Base-by-base conservation (phyloP, 805 yeast species). In the Peterozyma toletana region DNA sequence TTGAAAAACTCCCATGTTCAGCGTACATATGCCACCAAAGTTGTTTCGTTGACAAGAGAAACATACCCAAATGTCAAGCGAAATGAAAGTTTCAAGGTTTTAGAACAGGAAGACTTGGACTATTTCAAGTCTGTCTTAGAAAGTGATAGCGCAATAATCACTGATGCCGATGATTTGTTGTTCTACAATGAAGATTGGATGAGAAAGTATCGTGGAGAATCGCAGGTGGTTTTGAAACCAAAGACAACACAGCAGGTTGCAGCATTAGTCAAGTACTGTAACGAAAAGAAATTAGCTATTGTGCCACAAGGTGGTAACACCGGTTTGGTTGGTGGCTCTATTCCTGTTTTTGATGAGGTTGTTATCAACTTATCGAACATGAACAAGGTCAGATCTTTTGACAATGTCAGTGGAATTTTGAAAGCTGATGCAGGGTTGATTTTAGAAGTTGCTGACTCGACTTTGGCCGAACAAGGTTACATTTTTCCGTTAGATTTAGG, bases 251-350 rank as follows among this genome's bases (percentile, higher is more conserved):
- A 83, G 49, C 90, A 90, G 61, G 82, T 91, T 14, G 72, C 90
- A 2, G 57, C 78, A 53, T 86, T 91, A 49, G 58, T 91, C 57
- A 79, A 78, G 59, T 83, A 88, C 64, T 87, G 96, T 68, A 84
- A 85, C 57, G 86, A 81, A 30, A 64, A 79, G 40, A 77, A 73
- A 48, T 63, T 90, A 29, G 96, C 97, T 0, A 79, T 90, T 39
- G 96, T 88, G 9, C 97, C 98, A 13, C 97, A 91, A 66, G 96
- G 97, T 58, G 98, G 98, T 53, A 90, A 91, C 64, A 91, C 97
- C 1, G 96, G 96, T 27, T 73, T 90, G 38, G 98, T 90, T 36
- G 98, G 97, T 50, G 98, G 97, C 4, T 84, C 96, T 5, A 78
- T 82, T 15, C 96, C 97, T 0, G 82, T 90, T 1, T 90, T 88